Conservation (phyloP, 2,329 filamentous ascomycete species). For the Stylonectria norvegica region DNA sequence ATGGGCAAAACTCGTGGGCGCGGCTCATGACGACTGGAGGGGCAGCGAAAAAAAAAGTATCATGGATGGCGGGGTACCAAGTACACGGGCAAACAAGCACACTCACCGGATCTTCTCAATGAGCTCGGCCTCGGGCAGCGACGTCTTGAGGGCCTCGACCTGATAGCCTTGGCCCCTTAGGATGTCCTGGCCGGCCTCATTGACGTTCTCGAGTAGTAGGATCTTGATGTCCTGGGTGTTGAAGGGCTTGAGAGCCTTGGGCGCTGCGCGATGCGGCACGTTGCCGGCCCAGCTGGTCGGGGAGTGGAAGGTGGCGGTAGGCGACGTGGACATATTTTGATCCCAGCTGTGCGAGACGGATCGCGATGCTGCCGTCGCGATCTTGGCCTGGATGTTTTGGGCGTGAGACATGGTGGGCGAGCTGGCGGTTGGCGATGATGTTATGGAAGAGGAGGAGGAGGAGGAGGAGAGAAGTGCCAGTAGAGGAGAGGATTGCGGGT, state of each 20-base stretch:
- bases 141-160: conserved; percentile 86
- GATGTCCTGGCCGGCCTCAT: conserved; percentile 81
- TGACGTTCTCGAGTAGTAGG: conserved; percentile 91
- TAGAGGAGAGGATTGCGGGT: conserved; percentile 13
- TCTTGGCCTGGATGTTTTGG: conserved; percentile 45
- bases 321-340: conserved; percentile 65
- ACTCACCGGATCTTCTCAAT: conserved; percentile 91
- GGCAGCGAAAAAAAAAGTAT: conserved; percentile 13
- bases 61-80: conserved; percentile 13
- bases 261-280: conserved; percentile 36
- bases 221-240: conserved; percentile 96
- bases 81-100: no score
- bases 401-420: conserved; percentile 38
- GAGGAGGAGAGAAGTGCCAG: conserved; percentile 31
- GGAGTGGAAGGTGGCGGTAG: conserved; percentile 71
- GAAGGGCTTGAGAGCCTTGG: conserved; percentile 90
- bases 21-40: conserved; percentile 9
- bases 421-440: conserved; percentile 26
- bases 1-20: background rate
- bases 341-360: conserved; percentile 58
- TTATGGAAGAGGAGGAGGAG: conserved; percentile 30
- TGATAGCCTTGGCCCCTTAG: conserved; percentile 87
- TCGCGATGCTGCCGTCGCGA: conserved; percentile 33
- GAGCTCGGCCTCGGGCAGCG: conserved; percentile 85
- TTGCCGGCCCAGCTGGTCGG: conserved; percentile 60